Conservation (phyloP, 495 filamentous ascomycete genomes). For the Chaetomidium leptoderma region DNA sequence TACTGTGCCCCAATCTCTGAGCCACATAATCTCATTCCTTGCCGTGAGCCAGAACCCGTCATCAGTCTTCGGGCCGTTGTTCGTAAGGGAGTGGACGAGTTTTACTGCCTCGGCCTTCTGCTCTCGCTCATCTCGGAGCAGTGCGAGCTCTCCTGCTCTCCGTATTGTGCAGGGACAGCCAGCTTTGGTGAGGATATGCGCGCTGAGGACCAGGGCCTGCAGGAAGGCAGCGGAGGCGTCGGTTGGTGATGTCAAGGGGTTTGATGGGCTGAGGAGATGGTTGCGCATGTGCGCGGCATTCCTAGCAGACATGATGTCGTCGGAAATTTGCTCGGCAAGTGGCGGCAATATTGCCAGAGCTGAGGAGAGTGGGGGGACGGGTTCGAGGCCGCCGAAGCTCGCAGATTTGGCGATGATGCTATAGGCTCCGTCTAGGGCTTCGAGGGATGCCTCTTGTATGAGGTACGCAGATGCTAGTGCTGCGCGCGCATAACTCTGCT, state of each 20-base stretch:
- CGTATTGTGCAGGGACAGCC: conserved; percentile 58
- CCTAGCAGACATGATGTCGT: conserved; percentile 32
- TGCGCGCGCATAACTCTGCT: conserved; percentile 63
- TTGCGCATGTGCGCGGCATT: conserved; percentile 47
- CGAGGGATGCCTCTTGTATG: conserved; percentile 53
- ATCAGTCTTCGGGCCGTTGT: conserved; percentile 52
- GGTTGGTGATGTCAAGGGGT: conserved; percentile 63
- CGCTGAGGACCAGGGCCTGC: conserved; percentile 64
- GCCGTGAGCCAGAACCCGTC: conserved; percentile 64
- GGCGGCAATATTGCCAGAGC: conserved; percentile 43
- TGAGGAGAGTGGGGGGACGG: conserved; percentile 41
- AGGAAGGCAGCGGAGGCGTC: conserved; percentile 58
- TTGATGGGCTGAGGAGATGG: conserved; percentile 56
- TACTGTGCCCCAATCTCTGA: conserved; percentile 69
- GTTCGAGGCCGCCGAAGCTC: conserved; percentile 57
- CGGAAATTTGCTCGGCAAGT: conserved; percentile 31
- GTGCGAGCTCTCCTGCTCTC: conserved; percentile 54
- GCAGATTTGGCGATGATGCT: conserved; percentile 58
- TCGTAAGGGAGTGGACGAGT: conserved; percentile 53
- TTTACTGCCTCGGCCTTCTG: conserved; percentile 62
- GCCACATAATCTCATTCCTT: conserved; percentile 71
- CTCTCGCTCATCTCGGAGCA: conserved; percentile 57
- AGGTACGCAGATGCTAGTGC: conserved; percentile 70
- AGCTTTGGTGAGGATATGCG: conserved; percentile 57
- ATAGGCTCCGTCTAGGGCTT: conserved; percentile 59